Evolutionary conservation across 768 basidiomycete species (phyloP), one percentile per base, ranked within the genome.

Genomic region (Megacollybia marginata): DNA sequence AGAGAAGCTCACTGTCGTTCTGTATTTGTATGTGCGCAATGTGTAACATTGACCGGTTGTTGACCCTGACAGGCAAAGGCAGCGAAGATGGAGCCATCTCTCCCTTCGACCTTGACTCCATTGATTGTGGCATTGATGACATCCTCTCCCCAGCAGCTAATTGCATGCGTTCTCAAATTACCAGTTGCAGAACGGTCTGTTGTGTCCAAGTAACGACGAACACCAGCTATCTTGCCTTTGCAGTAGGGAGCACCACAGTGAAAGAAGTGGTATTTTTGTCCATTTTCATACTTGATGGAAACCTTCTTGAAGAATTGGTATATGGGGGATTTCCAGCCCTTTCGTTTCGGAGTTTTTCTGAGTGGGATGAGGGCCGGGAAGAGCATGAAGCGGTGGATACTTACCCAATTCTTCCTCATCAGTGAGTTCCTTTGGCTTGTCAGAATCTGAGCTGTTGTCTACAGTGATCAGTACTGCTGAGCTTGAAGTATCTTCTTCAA

Each of bases 101-200:
- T n/a, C 11, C 11, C 35, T 11, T 11, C 35, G 11, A 11, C 35
- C 35, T 38, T 11, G n/a, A n/a, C 35, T 11, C 35, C 35, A 11
- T 11, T 11, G 11, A 11, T 38, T 31, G 59, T 61, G 5, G 51
- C 54, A 1, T 61, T 48, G 13, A 65, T 20, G 1, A 54, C 57
- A 6, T 65, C 62, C 2, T 53, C 16, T 9, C 65, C 65, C 60
- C 61, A 67, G 58, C 69, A 69, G 0, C n/a, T 31, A 6, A 50
- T 52, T 0, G 54, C 61, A 53, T 69, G 61, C 36, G 56, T 56
- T n/a, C 48, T 44, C 36, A 65, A 48, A 54, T 69, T 69, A 11
- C 61, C 51, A 0, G 66, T 70, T 3, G 57, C 63, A 10, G 45
- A 44, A 0, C 48, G 42, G 49, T 66, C 64, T 6, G 32, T 52